These are phyloP conservation scores for Theobroma cacao DNA, from an alignment of 345 rosid species.

Conservation along the genomic window DNA sequence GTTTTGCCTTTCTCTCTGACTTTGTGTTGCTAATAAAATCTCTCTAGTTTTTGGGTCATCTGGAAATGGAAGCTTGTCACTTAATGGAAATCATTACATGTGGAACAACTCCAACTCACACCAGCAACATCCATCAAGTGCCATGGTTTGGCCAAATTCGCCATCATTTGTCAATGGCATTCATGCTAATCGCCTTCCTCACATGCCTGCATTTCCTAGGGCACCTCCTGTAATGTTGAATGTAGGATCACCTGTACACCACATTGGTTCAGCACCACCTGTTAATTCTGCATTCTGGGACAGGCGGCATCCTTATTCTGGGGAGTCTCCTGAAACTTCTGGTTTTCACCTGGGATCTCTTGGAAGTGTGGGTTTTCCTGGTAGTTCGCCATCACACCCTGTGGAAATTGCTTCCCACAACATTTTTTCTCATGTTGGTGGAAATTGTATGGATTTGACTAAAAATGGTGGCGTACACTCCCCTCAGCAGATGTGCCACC, in stretches of 20 bases:
- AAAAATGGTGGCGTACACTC: constrained; percentile 57
- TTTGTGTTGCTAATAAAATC: constrained; percentile 5
- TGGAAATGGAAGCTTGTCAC: constrained; percentile 60
- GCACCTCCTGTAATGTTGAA: constrained; percentile 62
- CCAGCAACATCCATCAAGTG: constrained; percentile 58
- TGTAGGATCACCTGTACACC: constrained; percentile 58
- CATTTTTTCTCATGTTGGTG: constrained; percentile 51
- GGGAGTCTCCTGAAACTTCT: constrained; percentile 74
- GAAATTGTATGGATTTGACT: constrained; percentile 55
- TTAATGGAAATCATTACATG: constrained; percentile 50
- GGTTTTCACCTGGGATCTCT: constrained; percentile 75
- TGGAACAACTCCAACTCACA: constrained; percentile 74
- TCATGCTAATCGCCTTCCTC: constrained; percentile 52
- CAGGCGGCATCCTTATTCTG: constrained; percentile 58
- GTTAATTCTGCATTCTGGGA: constrained; percentile 80
- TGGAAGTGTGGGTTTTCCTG: constrained; percentile 57
- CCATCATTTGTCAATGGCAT: constrained; percentile 69
- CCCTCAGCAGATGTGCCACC: constrained; percentile 69
- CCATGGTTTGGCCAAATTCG: constrained; percentile 79
- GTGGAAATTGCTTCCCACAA: constrained; percentile 62
- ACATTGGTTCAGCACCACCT: constrained; percentile 83
- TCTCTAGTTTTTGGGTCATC: constrained; percentile 64
- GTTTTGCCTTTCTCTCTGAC: neutral
- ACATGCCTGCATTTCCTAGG: constrained; percentile 61
- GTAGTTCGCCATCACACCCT: constrained; percentile 65